These are phyloP conservation scores for Pseudogymnoascus sp. DNA, from an alignment of 2,329 filamentous ascomycete species.

Conservation along the genomic window DNA sequence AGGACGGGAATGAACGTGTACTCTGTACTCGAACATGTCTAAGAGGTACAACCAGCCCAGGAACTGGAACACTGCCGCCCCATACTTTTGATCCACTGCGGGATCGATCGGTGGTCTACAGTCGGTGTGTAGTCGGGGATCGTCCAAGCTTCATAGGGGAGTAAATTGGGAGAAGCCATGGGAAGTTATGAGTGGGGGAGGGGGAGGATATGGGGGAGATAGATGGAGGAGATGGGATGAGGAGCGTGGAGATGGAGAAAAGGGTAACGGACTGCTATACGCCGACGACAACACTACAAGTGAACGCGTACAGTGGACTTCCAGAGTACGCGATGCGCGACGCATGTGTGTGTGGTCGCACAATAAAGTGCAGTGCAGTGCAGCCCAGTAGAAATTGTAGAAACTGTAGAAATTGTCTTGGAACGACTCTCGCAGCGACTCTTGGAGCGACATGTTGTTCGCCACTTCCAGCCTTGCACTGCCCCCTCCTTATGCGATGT, in stretches of 20 bases:
- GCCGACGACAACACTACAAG: background rate
- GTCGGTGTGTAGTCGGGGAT: constrained; percentile 7
- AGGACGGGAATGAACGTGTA: background rate
- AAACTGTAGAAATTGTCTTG: background rate
- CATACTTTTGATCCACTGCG: constrained; percentile 3
- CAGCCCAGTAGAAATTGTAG: background rate
- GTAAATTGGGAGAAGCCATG: constrained; percentile 7
- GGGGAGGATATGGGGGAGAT: no score
- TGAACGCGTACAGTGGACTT: background rate
- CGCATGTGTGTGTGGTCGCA: background rate
- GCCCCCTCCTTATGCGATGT: background rate
- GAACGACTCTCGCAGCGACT: no score
- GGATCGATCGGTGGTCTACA: background rate
- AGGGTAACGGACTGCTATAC: no score
- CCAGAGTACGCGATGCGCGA: background rate
- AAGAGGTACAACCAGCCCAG: background rate
- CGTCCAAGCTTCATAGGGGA: background rate
- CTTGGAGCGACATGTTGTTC: background rate
- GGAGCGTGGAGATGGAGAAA: background rate
- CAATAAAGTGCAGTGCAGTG: background rate
- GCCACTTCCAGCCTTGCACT: constrained; percentile 1
- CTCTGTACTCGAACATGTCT: constrained; percentile 7
- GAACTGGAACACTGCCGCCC: constrained; percentile 1
- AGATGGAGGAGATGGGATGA: background rate
- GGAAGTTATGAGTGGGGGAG: background rate